A percentile compares a stretch with the other conserved stretches of the same genome.
phyloP scores from a whole-genome alignment of 768 basidiomycete species.

The Nevesoporus exiguus region DNA sequence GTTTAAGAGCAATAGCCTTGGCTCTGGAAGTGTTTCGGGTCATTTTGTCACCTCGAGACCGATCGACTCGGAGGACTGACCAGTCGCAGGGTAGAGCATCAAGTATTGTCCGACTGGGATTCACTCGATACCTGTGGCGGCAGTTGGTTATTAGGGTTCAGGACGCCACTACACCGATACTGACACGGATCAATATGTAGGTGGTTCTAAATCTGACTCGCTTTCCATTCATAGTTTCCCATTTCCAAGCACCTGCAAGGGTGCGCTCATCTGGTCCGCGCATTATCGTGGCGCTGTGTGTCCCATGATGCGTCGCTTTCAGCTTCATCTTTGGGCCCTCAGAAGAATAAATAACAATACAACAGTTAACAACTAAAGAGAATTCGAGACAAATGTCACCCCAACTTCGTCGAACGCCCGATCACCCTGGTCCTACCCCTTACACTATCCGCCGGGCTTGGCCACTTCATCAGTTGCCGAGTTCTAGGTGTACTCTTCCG shows the following conservation, averaged over 20 bases:
- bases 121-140: not conserved
- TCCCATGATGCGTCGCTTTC: not conserved
- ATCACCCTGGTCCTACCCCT: not conserved
- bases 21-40: not conserved
- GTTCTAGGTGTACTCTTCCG: conserved; percentile 9
- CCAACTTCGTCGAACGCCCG: not conserved
- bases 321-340: not conserved
- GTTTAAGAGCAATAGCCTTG: not conserved
- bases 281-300: not conserved
- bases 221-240: not conserved
- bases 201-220: not conserved
- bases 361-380: not conserved
- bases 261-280: too few species aligned
- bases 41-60: not conserved
- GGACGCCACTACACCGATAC: not conserved
- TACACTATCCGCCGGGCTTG: not conserved
- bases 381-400: not conserved
- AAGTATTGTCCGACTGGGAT: not conserved
- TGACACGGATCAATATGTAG: not conserved
- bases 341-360: not conserved
- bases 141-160: not conserved
- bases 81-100: not conserved
- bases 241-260: not conserved
- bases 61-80: not conserved
- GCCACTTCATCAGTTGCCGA: conserved; percentile 1